A percentile compares a stretch with the other conserved stretches of the same genome.
Evolutionary conservation across 345 rosid species (phyloP).

Genomic region (Erucastrum elatum): DNA sequence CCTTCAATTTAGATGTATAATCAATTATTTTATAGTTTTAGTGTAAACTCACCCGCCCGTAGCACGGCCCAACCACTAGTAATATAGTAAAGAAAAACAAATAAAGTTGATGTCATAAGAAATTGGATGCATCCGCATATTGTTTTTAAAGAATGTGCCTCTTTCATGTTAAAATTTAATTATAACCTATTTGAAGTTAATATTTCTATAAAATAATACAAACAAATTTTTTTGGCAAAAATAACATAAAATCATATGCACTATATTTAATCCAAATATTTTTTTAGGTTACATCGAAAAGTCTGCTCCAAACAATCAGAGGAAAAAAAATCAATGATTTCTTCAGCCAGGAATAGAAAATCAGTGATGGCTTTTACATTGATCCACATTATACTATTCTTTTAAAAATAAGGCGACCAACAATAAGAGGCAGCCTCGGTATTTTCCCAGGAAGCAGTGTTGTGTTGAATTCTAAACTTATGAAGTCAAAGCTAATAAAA

Average conservation of each 20-base stretch:
- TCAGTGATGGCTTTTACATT: slow-evolving; percentile 33
- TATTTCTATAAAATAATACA: background rate
- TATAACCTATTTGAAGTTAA: background rate
- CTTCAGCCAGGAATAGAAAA: background rate
- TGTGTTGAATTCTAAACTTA: slow-evolving; percentile 32
- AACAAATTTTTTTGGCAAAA: background rate
- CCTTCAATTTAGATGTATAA: too few species aligned
- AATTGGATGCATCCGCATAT: too few species aligned
- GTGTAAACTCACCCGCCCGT: too few species aligned
- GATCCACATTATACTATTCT: background rate
- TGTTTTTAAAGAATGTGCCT: too few species aligned
- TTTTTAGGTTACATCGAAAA: background rate
- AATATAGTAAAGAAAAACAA: too few species aligned
- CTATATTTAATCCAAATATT: too few species aligned
- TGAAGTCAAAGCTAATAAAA: slow-evolving; percentile 10
- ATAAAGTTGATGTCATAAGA: too few species aligned
- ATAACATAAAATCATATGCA: background rate
- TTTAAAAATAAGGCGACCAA: background rate
- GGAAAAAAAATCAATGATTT: background rate
- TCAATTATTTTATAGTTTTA: too few species aligned
- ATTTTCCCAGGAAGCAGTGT: slow-evolving; percentile 29
- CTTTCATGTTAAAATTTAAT: background rate
- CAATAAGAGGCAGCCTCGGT: slow-evolving; percentile 29
- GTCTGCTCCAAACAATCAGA: slow-evolving; percentile 22
- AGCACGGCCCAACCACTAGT: too few species aligned